Conservation (phyloP, 2,329 filamentous ascomycete species). For the Fusarium heterosporum region DNA sequence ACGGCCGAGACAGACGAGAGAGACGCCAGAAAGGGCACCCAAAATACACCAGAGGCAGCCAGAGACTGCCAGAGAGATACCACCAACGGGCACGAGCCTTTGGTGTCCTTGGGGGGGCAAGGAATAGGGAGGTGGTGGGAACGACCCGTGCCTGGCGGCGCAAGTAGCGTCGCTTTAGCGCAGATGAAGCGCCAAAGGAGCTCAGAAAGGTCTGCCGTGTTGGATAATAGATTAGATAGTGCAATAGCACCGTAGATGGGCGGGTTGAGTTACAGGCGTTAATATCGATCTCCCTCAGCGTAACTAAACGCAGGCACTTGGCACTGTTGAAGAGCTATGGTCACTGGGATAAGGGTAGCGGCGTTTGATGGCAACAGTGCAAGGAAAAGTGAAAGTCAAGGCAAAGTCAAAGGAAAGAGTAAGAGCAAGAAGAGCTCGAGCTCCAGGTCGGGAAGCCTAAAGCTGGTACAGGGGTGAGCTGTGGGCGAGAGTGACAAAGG, state of each 20-base stretch:
- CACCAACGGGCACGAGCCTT: slow-evolving; percentile 48
- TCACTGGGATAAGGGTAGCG: slow-evolving; percentile 1
- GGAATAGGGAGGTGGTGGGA: slow-evolving; percentile 46
- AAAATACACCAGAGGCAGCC: slow-evolving; percentile 28
- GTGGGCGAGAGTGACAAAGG: slow-evolving; percentile 41
- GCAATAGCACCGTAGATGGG: slow-evolving; percentile 16
- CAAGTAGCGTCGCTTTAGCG: slow-evolving; percentile 48
- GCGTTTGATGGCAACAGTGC: neutral
- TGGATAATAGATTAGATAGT: slow-evolving; percentile 6
- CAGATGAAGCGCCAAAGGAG: slow-evolving; percentile 43
- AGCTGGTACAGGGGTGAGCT: slow-evolving; percentile 38
- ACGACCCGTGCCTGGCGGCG: slow-evolving; percentile 49
- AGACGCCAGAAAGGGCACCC: slow-evolving; percentile 39
- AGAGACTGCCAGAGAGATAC: slow-evolving; percentile 37
- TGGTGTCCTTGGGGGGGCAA: slow-evolving; percentile 41
- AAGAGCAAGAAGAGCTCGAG: slow-evolving; percentile 17
- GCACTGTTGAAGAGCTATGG: slow-evolving; percentile 4
- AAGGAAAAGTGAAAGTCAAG: slow-evolving; percentile 4
- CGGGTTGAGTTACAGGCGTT: slow-evolving; percentile 25
- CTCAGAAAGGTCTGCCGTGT: slow-evolving; percentile 31
- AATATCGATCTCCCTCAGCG: slow-evolving; percentile 18
- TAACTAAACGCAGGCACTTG: slow-evolving; percentile 8
- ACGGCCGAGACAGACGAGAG: slow-evolving; percentile 48
- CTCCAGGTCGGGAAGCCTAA: slow-evolving; percentile 17
- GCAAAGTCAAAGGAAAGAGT: neutral